Evolutionary conservation across 2,329 filamentous ascomycete genomes (phyloP).

Genomic region (Samsoniella hepiali): DNA sequence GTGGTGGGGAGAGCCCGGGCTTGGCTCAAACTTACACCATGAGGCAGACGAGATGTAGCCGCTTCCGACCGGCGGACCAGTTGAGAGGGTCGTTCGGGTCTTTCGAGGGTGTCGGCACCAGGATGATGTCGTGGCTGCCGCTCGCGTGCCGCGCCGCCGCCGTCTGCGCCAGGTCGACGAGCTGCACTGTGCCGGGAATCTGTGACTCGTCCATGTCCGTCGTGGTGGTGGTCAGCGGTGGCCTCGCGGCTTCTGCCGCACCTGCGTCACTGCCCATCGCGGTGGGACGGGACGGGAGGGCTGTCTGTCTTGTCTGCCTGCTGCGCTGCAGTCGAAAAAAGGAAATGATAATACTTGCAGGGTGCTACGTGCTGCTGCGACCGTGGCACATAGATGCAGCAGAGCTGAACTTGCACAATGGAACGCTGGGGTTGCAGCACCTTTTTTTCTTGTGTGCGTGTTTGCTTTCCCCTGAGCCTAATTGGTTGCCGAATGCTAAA

Average conservation of each 20-base stretch:
- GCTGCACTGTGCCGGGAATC: constrained; percentile 40
- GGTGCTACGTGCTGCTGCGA: no score
- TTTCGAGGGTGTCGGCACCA: constrained; percentile 47
- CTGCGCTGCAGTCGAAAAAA: no score
- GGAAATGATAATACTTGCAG: no score
- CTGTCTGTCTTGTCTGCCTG: background rate
- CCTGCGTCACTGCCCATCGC: background rate
- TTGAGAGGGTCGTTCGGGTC: constrained; percentile 54
- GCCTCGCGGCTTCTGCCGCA: background rate
- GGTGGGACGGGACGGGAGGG: background rate
- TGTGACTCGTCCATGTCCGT: constrained; percentile 16
- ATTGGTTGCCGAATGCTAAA: no score
- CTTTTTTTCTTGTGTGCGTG: no score
- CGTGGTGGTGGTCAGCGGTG: background rate
- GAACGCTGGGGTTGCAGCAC: no score
- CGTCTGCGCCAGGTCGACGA: constrained; percentile 37
- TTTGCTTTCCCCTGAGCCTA: no score
- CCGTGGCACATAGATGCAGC: no score
- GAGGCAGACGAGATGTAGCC: constrained; percentile 28
- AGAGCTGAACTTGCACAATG: no score
- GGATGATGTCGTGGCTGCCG: constrained; percentile 41
- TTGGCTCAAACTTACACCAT: constrained; percentile 27
- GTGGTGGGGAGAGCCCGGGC: background rate
- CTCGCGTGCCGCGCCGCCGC: constrained; percentile 32
- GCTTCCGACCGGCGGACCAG: constrained; percentile 37